Percentiles rank a stretch among this genome's conserved stretches.
Conservation (phyloP, 2,329 filamentous ascomycete genomes). For the Polytolypa hystricis region DNA sequence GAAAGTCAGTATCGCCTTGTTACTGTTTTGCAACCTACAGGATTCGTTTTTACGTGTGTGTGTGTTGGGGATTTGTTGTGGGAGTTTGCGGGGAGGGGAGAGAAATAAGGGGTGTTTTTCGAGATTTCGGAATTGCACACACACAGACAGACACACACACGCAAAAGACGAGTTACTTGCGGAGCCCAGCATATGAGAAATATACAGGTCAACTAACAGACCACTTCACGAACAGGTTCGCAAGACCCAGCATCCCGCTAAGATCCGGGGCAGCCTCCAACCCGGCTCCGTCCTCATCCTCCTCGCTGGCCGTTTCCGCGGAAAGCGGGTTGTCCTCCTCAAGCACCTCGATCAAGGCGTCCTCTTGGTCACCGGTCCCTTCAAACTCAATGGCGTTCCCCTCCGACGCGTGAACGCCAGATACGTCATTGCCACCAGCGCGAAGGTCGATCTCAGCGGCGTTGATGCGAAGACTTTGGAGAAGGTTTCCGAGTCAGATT, state of each 20-base stretch:
- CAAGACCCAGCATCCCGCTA: constrained; percentile 82
- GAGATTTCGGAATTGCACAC: background rate
- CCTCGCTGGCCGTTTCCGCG: constrained; percentile 97
- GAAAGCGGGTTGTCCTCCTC: constrained; percentile 98
- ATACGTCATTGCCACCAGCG: constrained; percentile 42
- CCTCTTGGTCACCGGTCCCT: constrained; percentile 96
- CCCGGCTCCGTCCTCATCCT: constrained; percentile 97
- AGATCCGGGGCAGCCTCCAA: constrained; percentile 78
- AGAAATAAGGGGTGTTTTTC: background rate
- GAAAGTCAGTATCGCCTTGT: constrained; percentile 63
- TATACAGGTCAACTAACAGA: constrained; percentile 14
- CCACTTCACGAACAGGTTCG: constrained; percentile 55
- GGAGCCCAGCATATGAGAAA: background rate
- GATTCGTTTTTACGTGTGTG: background rate
- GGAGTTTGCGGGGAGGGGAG: background rate
- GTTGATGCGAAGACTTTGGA: constrained; percentile 61
- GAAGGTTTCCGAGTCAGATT: constrained; percentile 81
- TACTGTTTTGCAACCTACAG: background rate
- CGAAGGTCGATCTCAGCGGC: constrained; percentile 53
- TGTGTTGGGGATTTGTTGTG: background rate
- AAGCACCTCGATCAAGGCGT: constrained; percentile 96
- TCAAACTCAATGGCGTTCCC: constrained; percentile 99
- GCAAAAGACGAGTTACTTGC: background rate
- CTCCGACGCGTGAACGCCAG: constrained; percentile 59
- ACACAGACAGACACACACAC: background rate